phyloP scores from a whole-genome alignment of 176 grass and related monocot species.

The Metroxylon sagu region DNA sequence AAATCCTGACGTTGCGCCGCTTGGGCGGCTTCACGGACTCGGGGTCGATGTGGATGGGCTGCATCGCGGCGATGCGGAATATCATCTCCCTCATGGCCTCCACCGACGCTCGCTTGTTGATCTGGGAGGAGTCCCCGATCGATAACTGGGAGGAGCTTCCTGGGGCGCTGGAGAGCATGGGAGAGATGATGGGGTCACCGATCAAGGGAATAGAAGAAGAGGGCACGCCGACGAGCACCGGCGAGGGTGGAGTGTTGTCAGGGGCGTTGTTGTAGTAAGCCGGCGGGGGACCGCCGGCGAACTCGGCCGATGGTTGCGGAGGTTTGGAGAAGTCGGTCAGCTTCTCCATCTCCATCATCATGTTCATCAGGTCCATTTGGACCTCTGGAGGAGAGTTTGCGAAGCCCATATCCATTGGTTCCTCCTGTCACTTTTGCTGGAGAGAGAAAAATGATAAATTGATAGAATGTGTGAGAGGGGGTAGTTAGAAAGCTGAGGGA shows the following conservation, averaged over 20 bases:
- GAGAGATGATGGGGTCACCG: no score
- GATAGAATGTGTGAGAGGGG: no score
- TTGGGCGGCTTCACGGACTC: conserved; percentile 3
- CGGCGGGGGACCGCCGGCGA: neutral
- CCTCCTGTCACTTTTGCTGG: neutral
- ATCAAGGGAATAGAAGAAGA: no score
- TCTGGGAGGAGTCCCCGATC: no score
- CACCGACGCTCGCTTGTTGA: no score
- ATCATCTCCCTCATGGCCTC: no score
- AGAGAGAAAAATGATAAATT: neutral
- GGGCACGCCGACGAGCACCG: neutral
- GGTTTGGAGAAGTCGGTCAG: neutral
- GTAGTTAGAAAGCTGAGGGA: no score
- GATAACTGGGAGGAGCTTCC: no score
- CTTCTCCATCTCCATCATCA: conserved; percentile 15
- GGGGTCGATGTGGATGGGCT: conserved; percentile 17
- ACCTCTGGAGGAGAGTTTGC: neutral
- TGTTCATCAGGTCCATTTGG: neutral
- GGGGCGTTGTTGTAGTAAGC: no score
- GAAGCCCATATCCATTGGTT: conserved; percentile 7
- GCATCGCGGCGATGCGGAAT: no score
- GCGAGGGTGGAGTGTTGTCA: neutral
- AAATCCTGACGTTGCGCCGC: conserved; percentile 29
- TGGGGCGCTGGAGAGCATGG: no score
- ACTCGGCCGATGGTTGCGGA: neutral